A percentile compares a stretch with the other conserved stretches of the same genome.
Evolutionary conservation across 1,284 basidiomycete species (phyloP).

Genomic region (Apiotrichum domesticum): DNA sequence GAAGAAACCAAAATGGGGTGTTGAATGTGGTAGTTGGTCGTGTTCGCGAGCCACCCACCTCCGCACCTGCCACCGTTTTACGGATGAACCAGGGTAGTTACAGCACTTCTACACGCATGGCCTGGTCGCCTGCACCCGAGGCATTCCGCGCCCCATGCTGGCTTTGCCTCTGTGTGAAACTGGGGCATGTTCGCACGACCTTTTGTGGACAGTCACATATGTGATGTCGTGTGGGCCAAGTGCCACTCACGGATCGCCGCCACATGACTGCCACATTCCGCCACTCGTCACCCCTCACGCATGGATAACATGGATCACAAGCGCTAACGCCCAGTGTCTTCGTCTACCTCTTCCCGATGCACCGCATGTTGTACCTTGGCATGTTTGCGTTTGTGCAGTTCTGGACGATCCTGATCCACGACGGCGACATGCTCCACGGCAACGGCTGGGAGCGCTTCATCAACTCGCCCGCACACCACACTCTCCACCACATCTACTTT

Average conservation of each 20-base stretch:
- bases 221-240: not conserved
- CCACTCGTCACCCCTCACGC: not conserved
- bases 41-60: no score
- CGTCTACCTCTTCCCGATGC: slow-evolving; percentile 84
- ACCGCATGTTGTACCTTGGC: slow-evolving; percentile 70
- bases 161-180: no score
- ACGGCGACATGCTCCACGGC: slow-evolving; percentile 99
- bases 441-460: slow-evolving; percentile 78
- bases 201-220: no score
- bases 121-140: no score
- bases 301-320: no score
- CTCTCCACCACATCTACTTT: slow-evolving; percentile 91
- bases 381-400: slow-evolving; percentile 85
- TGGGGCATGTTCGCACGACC: no score
- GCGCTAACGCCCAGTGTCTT: slow-evolving; percentile 53
- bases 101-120: no score
- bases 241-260: not conserved
- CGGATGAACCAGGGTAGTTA: no score
- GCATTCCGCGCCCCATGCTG: no score
- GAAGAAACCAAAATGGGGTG: no score
- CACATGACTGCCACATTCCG: not conserved
- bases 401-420: slow-evolving; percentile 94
- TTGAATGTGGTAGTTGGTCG: no score
- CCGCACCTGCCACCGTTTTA: no score
- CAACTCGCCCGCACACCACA: slow-evolving; percentile 97